Evolutionary conservation across 2,329 filamentous ascomycete genomes (phyloP), one percentile per base, ranked within the genome.

Genomic region (Xylariaceae sp.): DNA sequence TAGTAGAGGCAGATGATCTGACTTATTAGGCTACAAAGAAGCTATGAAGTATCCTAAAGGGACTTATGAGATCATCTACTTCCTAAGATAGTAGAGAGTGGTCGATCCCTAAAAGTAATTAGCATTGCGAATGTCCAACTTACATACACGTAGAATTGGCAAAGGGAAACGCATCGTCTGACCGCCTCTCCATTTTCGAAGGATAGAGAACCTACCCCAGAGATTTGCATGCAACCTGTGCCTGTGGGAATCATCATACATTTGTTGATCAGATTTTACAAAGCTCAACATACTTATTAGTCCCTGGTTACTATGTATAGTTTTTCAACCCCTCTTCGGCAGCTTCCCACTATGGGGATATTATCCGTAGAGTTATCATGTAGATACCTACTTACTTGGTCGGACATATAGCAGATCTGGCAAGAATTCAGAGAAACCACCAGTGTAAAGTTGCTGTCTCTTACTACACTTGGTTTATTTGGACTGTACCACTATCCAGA

Each of bases 361-460:
- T 56, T 58, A 56, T 44, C 59, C 59, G 52, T 48, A 47, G 43
- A 56, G 46, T 53, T 47, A 9, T 26, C 9, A 4, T 26, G 23
- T 9, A n/a, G n/a, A n/a, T n/a, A n/a, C n/a, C n/a, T n/a, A n/a
- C n/a, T n/a, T n/a, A n/a, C n/a, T n/a, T n/a, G n/a, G n/a, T n/a
- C n/a, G n/a, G n/a, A n/a, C n/a, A n/a, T n/a, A 47, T 50, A 54
- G 29, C 10, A 43, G 44, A 60, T 57, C 42, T 44, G 47, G 48
- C 29, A 37, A 37, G 46, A 18, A 40, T 23, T 40, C 23, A 40
- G 23, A 9, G n/a, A 20, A 45, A 29, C 23, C 52, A 50, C 44
- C 48, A 61, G 53, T 42, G 52, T 44, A 18, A 43, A 51, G 53
- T 51, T 40, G 16, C 40, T 40, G 20, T 10, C 32, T 12, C 14